phyloP scores from a whole-genome alignment of 1,139 yeast genomes.

The Magnusiomyces starmeri region DNA sequence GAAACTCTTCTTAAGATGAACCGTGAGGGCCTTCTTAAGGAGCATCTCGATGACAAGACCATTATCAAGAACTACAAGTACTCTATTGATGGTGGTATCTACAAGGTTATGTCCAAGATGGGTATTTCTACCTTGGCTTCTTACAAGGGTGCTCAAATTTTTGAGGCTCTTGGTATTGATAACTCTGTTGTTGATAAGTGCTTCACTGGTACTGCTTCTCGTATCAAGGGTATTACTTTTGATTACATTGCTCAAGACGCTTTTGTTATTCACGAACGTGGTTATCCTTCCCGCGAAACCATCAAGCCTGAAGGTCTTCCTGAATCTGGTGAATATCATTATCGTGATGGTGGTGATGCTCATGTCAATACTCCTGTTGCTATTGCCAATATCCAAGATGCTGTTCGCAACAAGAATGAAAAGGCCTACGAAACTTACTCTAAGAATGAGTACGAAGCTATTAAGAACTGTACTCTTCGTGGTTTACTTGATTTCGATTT shows the following conservation, averaged over 20 bases:
- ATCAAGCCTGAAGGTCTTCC: conserved; percentile 70
- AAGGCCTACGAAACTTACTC: conserved; percentile 86
- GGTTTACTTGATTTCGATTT: conserved; percentile 88
- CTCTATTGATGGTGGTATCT: conserved; percentile 82
- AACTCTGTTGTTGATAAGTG: conserved; percentile 92
- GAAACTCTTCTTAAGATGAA: conserved; percentile 84
- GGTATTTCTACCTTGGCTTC: conserved; percentile 97
- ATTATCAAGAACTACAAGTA: conserved; percentile 70
- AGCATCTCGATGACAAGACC: conserved; percentile 46
- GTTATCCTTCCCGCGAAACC: conserved; percentile 73
- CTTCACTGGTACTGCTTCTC: conserved; percentile 94
- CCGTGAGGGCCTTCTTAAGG: conserved; percentile 65
- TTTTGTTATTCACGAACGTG: conserved; percentile 84
- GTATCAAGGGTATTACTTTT: conserved; percentile 92
- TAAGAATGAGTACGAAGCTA: conserved; percentile 85
- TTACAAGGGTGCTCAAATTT: conserved; percentile 97
- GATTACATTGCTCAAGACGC: conserved; percentile 97
- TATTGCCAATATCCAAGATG: conserved; percentile 91
- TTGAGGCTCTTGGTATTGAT: conserved; percentile 94
- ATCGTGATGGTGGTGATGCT: conserved; percentile 98
- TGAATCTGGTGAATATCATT: conserved; percentile 94
- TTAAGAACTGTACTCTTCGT: conserved; percentile 85
- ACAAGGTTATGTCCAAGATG: conserved; percentile 98
- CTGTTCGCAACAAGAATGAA: conserved; percentile 92
- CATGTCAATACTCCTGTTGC: conserved; percentile 94